Evolutionary conservation across 495 filamentous ascomycete genomes (phyloP).

Genomic region (Penicillium cinerascens): DNA sequence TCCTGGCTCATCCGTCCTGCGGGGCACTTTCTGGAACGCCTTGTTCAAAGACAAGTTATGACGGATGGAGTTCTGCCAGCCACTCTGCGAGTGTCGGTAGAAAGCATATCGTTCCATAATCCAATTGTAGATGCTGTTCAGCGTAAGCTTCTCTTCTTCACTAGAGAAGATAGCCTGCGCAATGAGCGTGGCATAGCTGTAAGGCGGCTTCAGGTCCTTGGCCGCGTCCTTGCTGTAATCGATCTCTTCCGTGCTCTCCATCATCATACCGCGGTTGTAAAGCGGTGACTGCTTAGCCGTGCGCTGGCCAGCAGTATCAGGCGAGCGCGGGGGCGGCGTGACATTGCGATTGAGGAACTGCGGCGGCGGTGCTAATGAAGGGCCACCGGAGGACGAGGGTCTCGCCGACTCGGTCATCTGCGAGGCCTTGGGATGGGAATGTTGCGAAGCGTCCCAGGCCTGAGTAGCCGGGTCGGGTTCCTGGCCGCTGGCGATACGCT

Average conservation of each 20-base stretch:
- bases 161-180: conserved; percentile 88
- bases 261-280: conserved; percentile 65
- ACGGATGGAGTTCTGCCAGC: conserved; percentile 98
- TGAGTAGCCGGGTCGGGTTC: conserved; percentile 29
- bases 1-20: conserved; percentile 88
- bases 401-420: conserved; percentile 25
- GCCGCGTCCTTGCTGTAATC: conserved; percentile 80
- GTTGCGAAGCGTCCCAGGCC: conserved; percentile 38
- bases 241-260: conserved; percentile 72
- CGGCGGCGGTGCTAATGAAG: conserved; percentile 65
- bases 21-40: conserved; percentile 85
- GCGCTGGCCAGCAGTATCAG: conserved; percentile 39
- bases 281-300: conserved; percentile 56
- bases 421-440: conserved; percentile 36
- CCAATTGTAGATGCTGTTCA: conserved; percentile 87
- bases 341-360: conserved; percentile 64
- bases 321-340: conserved; percentile 58
- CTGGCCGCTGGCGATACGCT: conserved; percentile 46
- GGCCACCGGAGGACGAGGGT: conserved; percentile 38
- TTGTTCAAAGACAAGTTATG: conserved; percentile 95
- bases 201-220: conserved; percentile 88
- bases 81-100: conserved; percentile 75
- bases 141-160: conserved; percentile 77
- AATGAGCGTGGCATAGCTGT: conserved; percentile 96
- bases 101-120: conserved; percentile 88